Evolutionary conservation across 1,139 yeast species (phyloP), one percentile per base, ranked within the genome.

Genomic region (Scheffersomyces illinoinensis): DNA sequence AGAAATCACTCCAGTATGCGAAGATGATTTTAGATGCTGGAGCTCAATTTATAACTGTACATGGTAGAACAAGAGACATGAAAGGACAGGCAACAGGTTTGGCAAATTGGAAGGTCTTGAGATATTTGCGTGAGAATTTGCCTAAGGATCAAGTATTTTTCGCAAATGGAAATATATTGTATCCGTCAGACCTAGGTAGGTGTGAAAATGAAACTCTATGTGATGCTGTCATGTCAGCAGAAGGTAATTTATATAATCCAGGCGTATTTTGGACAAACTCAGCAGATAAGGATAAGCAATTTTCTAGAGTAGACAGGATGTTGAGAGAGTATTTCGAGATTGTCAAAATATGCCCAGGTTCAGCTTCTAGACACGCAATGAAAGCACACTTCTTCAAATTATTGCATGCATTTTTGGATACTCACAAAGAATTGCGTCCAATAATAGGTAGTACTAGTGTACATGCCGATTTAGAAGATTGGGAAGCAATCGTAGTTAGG

Each of bases 181-280:
- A 95, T 67, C 91, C 96, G 0, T 89, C 88, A 56, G 98, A 95
- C 70, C 78, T 93, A 20, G 76, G 79, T 1, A 79, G 96, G 62
- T 91, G 98, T 72, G 70, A 85, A 43, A 81, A 81, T 1, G 82
- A 78, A 21, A 86, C 91, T 1, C 76, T 76, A 0, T 90, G 96
- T 65, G 98, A 96, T 76, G 98, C 95, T 0, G 96, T 95, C 21
- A 96, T 96, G 99, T 89, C 97, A 53, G 99, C 99, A 0, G 99
- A 96, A 72, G 97, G 97, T 0, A 93, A 93, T 69, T 77, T 96
- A 53, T 91, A 89, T 74, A 96, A 96, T 67, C 99, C 99, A 0
- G 98, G 97, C 3, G 86, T 93, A 0, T 95, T 96, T 71, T 85
- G 89, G 88, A 81, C 86, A 0, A 71, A 76, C 56, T 64, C 71